A percentile compares a stretch with the other conserved stretches of the same genome.
These are phyloP conservation scores for Tardiomyces blankii DNA, from an alignment of 1,139 yeast genomes.

Conservation along the genomic window DNA sequence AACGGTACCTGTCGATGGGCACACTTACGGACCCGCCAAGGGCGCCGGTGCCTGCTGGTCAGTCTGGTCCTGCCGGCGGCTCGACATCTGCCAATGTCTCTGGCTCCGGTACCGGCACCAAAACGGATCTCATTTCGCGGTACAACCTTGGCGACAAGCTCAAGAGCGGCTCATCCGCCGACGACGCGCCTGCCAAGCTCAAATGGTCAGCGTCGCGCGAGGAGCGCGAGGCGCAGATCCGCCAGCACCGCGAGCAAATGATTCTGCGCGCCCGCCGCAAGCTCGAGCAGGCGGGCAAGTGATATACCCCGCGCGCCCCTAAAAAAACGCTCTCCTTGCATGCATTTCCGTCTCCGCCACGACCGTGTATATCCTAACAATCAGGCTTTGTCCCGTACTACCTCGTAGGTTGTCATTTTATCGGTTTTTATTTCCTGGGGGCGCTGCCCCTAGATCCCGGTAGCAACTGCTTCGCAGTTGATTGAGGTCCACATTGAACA, in stretches of 20 bases:
- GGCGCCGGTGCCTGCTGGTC: constrained; percentile 7
- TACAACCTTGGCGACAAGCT: constrained; percentile 15
- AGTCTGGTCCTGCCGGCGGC: constrained; percentile 1
- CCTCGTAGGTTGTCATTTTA: too few relatives aligned
- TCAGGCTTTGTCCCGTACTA: background rate
- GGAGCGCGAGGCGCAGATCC: constrained; percentile 32
- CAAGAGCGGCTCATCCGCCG: constrained; percentile 2
- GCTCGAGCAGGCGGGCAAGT: constrained; percentile 20
- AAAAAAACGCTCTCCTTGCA: background rate
- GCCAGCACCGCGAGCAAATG: constrained; percentile 40
- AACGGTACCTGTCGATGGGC: constrained; percentile 54
- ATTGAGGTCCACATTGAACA: too few relatives aligned
- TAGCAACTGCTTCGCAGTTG: too few relatives aligned
- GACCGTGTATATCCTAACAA: background rate
- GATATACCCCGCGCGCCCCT: background rate
- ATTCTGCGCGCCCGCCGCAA: constrained; percentile 38
- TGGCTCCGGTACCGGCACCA: constrained; percentile 2
- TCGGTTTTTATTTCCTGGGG: too few relatives aligned
- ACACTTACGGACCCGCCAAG: constrained; percentile 61
- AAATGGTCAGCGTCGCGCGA: constrained; percentile 31
- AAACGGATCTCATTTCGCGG: constrained; percentile 16
- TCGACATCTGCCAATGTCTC: background rate
- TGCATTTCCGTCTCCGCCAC: background rate
- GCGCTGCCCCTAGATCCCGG: too few relatives aligned
- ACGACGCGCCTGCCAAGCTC: constrained; percentile 9